Percentiles rank a stretch among this genome's conserved stretches.
These are phyloP conservation scores for Pseudodiploospora longispora DNA, from an alignment of 2,329 filamentous ascomycete genomes.

Conservation along the genomic window DNA sequence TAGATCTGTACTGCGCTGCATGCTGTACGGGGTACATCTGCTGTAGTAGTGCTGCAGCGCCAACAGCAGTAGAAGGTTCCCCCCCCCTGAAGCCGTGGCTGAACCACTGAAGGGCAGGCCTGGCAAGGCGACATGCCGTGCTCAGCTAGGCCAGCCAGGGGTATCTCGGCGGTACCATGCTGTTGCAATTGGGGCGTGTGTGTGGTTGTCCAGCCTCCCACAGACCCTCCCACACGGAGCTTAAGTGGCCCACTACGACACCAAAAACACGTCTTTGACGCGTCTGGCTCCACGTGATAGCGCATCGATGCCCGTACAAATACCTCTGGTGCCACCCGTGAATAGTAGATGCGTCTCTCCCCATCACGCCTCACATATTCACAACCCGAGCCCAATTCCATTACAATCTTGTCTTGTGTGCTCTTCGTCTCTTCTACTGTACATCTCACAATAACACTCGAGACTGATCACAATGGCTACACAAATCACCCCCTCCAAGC, in stretches of 20 bases:
- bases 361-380: slow-evolving; percentile 21
- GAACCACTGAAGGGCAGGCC: no score
- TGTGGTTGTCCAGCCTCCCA: slow-evolving; percentile 7
- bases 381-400: slow-evolving; percentile 14
- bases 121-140: no score
- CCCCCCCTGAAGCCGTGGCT: no score
- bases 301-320: slow-evolving; percentile 29
- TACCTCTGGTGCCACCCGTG: slow-evolving; percentile 23
- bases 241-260: slow-evolving; percentile 17
- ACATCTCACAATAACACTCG: slow-evolving; percentile 4
- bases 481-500: slow-evolving; percentile 56
- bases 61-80: no score
- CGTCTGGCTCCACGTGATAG: slow-evolving; percentile 30
- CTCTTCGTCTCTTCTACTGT: slow-evolving; percentile 10
- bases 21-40: no score
- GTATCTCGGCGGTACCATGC: slow-evolving; percentile 5
- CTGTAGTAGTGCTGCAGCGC: no score
- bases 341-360: slow-evolving; percentile 10
- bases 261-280: slow-evolving; percentile 23
- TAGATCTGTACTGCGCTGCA: no score
- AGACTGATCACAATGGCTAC: slow-evolving; percentile 56
- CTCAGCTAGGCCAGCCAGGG: background rate
- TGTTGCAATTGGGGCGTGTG: no score
- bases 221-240: slow-evolving; percentile 5
- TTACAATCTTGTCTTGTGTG: slow-evolving; percentile 10